Percentiles rank a stretch among this genome's conserved stretches.
These are phyloP conservation scores for Calonectria crousiana DNA, from an alignment of 2,329 filamentous ascomycete genomes.

Conservation along the genomic window DNA sequence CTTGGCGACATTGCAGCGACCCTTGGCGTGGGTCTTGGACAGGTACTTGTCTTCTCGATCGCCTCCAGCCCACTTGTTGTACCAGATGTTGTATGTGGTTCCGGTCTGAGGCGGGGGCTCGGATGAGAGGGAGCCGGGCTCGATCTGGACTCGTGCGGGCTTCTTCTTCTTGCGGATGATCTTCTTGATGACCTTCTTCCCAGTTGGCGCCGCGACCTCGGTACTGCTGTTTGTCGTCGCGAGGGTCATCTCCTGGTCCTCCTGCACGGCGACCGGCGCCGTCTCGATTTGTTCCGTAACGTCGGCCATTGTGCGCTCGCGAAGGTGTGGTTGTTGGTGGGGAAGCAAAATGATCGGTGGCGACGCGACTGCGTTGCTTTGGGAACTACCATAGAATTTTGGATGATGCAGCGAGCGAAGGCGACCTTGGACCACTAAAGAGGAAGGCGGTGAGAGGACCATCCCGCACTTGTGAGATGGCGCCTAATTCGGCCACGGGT, in stretches of 20 bases:
- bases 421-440: constrained; percentile 23
- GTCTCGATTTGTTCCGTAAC: constrained; percentile 42
- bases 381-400: constrained; percentile 26
- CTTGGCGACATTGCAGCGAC: constrained; percentile 86
- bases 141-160: constrained; percentile 91
- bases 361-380: constrained; percentile 38
- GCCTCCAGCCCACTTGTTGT: constrained; percentile 98
- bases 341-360: constrained; percentile 29
- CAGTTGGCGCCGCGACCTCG: constrained; percentile 60
- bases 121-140: constrained; percentile 83
- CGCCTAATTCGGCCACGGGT: too few relatives aligned
- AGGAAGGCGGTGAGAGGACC: constrained; percentile 46
- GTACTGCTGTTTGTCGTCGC: constrained; percentile 54
- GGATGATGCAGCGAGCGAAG: constrained; percentile 38
- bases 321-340: constrained; percentile 16
- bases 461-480: constrained; percentile 28
- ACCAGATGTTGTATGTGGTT: constrained; percentile 96
- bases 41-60: constrained; percentile 94
- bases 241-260: constrained; percentile 49
- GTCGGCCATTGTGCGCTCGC: constrained; percentile 47
- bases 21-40: constrained; percentile 83
- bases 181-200: constrained; percentile 81
- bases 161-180: constrained; percentile 92
- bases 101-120: constrained; percentile 93
- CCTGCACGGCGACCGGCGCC: constrained; percentile 43